Evolutionary conservation across 495 filamentous ascomycete genomes (phyloP), one percentile per base, ranked within the genome.

Genomic region (Neurospora africana): DNA sequence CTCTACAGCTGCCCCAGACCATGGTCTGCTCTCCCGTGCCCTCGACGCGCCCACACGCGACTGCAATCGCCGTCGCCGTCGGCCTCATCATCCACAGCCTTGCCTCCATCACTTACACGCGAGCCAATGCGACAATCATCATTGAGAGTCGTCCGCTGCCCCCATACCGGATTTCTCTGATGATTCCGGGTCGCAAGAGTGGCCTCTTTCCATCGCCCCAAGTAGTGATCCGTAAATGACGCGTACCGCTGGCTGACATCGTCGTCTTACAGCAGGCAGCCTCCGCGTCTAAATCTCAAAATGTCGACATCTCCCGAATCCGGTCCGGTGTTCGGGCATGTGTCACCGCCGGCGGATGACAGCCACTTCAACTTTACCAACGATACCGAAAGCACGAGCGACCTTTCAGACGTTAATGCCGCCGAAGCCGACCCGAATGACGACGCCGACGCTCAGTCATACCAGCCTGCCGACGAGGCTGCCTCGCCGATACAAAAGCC

Each of bases 401-500:
- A 84, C 44, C 74, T 85, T 30, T 86, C 84, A 36, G 84, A 86
- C 39, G 79, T 80, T 61, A 81, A 84, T 61, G 79, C 80, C 70
- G 77, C 79, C 68, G 76, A 68, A 13, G 74, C 36, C 21, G 74
- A 76, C 44, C 65, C 58, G 40, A 65, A 65, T 10, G 53, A 65
- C 53, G 53, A 65, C 15, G 53, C 27, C 53, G 53, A 65, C 27
- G 53, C 53, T 15, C 53, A 65, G 53, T 65, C 53, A 33, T 65
- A 65, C 7, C 53, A 65, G 73, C 85, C 87, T 73, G 87, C 87
- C 79, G 86, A 80, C 74, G 79, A 78, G 21, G 75, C 87, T 71
- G 89, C 87, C 75, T 90, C 88, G 71, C 88, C 89, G 71, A 89
- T 92, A 82, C 91, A 87, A 67, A 92, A 91, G 36, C 91, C 84